Base-by-base conservation (phyloP, 2,329 filamentous ascomycete species). In the Aspergillus pseudoviridinutans region DNA sequence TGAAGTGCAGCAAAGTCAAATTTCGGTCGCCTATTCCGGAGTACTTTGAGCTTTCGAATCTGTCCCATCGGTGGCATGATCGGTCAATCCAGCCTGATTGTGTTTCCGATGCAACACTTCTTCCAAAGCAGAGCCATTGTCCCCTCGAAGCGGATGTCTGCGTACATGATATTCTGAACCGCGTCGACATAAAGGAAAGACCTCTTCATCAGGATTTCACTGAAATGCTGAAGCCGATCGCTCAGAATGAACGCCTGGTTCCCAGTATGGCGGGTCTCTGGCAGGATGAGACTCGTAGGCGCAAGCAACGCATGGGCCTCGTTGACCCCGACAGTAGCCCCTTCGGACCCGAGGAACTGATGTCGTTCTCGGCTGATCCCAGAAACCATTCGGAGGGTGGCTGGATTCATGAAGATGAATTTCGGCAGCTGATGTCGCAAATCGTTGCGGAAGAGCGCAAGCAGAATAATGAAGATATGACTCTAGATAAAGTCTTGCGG, bases 391-490 rank as follows among this genome's bases (percentile, higher is more conserved):
- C 87, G 42, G 80, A 85, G n/a, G 85, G 86, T n/a, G 87, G 86
- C 0, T 99, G 94, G 93, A 88, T 97, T 55, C 92, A 97, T 64
- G 93, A 97, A 71, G 87, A 91, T 50, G 92, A 96, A 68, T 93
- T 88, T 68, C 80, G 85, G 32, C 78, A 86, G 47, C 81, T 89
- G 64, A 78, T 96, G 1, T 74, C 78, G 29, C 76, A 82, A 27
- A 79, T 95, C 25, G 84, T 90, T 8, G 70, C 76, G 1, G 80
- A 87, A 25, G 92, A 97, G 70, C 74, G 74, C 4, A 78, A 80
- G 41, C 75, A 74, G 27, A 71, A 78, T 25, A 77, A 17, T 67
- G 71, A 5, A 70, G 78, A 9, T 61, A 83, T 12, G 7, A 80
- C 77, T 0, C 92, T 93, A 64, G 84, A 89, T 28, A 82, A 76